Percentiles rank a stretch among this genome's conserved stretches.
Conservation (phyloP, 306 rosid genomes). For the Dryas octopetala region DNA sequence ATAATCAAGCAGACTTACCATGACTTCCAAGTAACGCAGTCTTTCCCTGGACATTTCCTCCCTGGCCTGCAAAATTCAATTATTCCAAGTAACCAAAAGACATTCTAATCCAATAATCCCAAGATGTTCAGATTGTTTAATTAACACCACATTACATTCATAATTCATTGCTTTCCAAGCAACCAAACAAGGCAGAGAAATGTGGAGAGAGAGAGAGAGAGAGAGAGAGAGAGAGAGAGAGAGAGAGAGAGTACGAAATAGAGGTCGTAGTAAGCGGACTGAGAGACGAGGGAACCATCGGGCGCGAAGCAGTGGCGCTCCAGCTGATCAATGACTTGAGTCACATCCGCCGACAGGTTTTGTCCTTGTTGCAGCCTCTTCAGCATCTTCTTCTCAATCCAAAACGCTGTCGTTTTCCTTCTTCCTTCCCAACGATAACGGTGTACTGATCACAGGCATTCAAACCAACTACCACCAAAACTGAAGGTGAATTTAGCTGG, state of each 20-base stretch:
- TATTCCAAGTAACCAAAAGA: not conserved
- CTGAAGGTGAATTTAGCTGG: not conserved
- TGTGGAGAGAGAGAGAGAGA: conserved; percentile 10
- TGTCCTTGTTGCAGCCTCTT: conserved; percentile 66
- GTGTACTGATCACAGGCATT: not conserved
- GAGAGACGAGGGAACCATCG: conserved; percentile 88
- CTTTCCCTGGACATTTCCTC: conserved; percentile 97
- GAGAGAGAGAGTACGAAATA: conserved; percentile 52
- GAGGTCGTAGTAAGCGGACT: conserved; percentile 71
- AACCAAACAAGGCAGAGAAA: conserved; percentile 8
- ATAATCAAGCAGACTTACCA: conserved; percentile 37
- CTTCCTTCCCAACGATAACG: not conserved
- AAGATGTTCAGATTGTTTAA: too few species aligned
- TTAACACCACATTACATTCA: too few species aligned
- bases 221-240: conserved; percentile 20
- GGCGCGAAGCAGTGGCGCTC: conserved; percentile 95
- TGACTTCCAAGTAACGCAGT: conserved; percentile 78
- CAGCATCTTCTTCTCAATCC: conserved; percentile 43
- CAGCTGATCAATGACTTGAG: conserved; percentile 75
- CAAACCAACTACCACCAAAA: not conserved
- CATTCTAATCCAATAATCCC: not conserved
- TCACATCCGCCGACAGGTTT: conserved; percentile 66
- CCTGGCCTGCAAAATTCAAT: conserved; percentile 65
- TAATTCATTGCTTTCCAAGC: conserved; percentile 12
- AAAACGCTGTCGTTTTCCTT: conserved; percentile 34